Conservation (phyloP, 371 early-diverging fungal species). For the Mucor mucedo region DNA sequence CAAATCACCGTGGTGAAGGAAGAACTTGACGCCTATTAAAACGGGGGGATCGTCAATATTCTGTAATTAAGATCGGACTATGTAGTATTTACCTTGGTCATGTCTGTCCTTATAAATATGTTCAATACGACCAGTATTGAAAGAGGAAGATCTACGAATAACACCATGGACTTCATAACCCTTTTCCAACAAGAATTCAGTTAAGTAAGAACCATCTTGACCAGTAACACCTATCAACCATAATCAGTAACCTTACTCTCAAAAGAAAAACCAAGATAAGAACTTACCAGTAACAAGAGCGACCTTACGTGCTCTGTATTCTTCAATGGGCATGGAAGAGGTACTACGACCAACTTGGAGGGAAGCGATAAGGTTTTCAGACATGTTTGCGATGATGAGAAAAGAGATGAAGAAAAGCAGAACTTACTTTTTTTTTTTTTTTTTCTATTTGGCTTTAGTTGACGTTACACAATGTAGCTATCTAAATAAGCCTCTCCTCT, state of each 20-base stretch:
- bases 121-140: slow-evolving; percentile 85
- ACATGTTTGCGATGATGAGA: slow-evolving; percentile 13
- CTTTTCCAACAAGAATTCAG: slow-evolving; percentile 76
- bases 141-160: slow-evolving; percentile 82
- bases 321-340: slow-evolving; percentile 49
- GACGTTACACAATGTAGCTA: slow-evolving; percentile 1
- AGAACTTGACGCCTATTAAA: slow-evolving; percentile 68
- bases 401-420: slow-evolving; percentile 6
- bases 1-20: slow-evolving; percentile 87
- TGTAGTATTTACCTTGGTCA: slow-evolving; percentile 51
- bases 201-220: slow-evolving; percentile 84
- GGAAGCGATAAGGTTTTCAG: slow-evolving; percentile 28
- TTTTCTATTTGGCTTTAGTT: slow-evolving; percentile 6
- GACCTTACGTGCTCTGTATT: slow-evolving; percentile 67
- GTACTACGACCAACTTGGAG: slow-evolving; percentile 32
- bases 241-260: not conserved
- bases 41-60: not conserved
- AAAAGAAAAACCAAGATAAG: not conserved
- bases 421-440: not conserved
- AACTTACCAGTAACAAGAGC: slow-evolving; percentile 68
- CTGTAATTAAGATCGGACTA: not conserved
- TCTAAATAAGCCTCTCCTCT: too few relatives aligned
- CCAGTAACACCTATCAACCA: slow-evolving; percentile 72
- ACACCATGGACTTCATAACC: slow-evolving; percentile 88
- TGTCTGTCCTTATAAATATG: slow-evolving; percentile 81